phyloP scores from a whole-genome alignment of 2,329 filamentous ascomycete genomes.

The Colletotrichum ledebouriae region DNA sequence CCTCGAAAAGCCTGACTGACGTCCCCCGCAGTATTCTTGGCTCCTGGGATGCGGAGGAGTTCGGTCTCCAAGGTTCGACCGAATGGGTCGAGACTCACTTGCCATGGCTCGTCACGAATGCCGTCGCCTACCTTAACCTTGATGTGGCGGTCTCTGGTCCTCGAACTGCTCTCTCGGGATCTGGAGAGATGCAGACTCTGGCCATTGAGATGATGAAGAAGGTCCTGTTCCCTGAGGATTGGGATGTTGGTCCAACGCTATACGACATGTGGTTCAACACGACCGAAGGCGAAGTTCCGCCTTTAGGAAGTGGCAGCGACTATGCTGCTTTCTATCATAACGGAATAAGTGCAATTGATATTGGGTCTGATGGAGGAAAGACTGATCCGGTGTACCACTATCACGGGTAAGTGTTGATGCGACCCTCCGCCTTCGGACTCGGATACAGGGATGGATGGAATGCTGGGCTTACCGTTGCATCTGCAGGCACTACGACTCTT shows the following conservation, averaged over 20 bases:
- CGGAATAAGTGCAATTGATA: conserved; percentile 33
- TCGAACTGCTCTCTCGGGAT: conserved; percentile 52
- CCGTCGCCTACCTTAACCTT: conserved; percentile 61
- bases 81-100: conserved; percentile 37
- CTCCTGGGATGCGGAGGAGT: conserved; percentile 55
- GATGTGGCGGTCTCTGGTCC: conserved; percentile 62
- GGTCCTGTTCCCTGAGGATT: conserved; percentile 33
- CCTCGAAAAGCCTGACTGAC: fast-evolving
- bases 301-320: conserved; percentile 27
- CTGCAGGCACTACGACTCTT: conserved; percentile 44
- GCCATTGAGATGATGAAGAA: conserved; percentile 39
- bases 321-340: conserved; percentile 38
- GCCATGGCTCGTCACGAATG: conserved; percentile 28
- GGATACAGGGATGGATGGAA: too few relatives aligned
- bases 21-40: conserved; percentile 43
- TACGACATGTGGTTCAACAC: conserved; percentile 41
- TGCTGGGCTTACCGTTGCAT: too few relatives aligned
- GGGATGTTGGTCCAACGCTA: conserved; percentile 33
- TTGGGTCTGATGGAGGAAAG: conserved; percentile 34
- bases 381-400: conserved; percentile 36
- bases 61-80: conserved; percentile 34
- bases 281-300: conserved; percentile 23
- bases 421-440: fast-evolving
- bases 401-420: conserved; percentile 6
- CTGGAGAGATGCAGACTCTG: conserved; percentile 31